Evolutionary conservation across 2,329 filamentous ascomycete genomes (phyloP), one percentile per base, ranked within the genome.

Genomic region (Scopulariopsis brevicaulis): DNA sequence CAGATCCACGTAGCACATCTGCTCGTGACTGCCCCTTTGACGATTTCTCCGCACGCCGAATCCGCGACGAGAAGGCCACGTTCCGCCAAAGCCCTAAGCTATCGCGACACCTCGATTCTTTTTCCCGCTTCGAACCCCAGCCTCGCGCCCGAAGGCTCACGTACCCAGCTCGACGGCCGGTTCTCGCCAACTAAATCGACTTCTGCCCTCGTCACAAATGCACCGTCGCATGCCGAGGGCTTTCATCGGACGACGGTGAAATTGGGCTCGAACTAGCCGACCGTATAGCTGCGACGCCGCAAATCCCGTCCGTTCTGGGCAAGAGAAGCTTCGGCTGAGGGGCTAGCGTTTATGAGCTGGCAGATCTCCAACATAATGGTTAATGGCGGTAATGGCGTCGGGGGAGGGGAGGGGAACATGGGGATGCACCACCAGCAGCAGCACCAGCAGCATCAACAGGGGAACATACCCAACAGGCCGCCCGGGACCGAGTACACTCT

Each of bases 401-500:
- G 66, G 54, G 67, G 64, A 20, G 64, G 61, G 37, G 53, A 55
- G 14, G 57, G 52, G 2, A 52, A 52, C 40, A 18, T 22, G 32
- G 56, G 56, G 50, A 52, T 58, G n/a, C 60, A 59, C 25, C 58
- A 58, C 12, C 59, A 60, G 12, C 56, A 55, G 2, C 59, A 60
- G 32, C 59, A 60, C 25, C 53, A 55, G n/a, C 53, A 60, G 37
- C 60, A 60, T 24, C 65, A 63, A 70, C 74, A 74, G 67, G 68
- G 71, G 63, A 73, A 74, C 65, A 70, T 72, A 64, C 65, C 71
- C 60, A 78, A 77, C 67, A 75, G 81, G 63, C 81, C 80, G 50
- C 78, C 78, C 65, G 79, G 80, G 61, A 84, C 81, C 61, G 81
- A 84, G 64, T 84, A 84, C 64, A 84, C 81, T 7, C 70, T 84